These are phyloP conservation scores for Grosmannia clavigera DNA, from an alignment of 2,329 filamentous ascomycete species.

Conservation along the genomic window DNA sequence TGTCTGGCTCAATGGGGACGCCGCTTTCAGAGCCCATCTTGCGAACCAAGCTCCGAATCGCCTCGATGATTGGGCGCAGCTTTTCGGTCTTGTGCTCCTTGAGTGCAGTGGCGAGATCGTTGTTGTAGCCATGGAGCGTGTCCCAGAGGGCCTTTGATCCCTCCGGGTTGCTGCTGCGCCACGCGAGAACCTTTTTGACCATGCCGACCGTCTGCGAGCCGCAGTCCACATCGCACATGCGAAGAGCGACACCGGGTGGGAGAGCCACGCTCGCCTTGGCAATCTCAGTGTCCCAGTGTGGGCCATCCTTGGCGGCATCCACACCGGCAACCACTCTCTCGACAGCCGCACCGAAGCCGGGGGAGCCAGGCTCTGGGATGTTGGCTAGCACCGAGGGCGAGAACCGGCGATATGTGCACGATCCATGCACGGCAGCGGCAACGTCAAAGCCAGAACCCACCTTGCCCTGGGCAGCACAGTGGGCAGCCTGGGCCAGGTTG, in stretches of 20 bases:
- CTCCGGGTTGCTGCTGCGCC: slow-evolving; percentile 54
- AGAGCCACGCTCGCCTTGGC: slow-evolving; percentile 56
- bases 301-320: slow-evolving; percentile 20
- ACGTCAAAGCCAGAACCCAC: slow-evolving; percentile 94
- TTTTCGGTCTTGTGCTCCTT: slow-evolving; percentile 32
- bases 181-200: slow-evolving; percentile 83
- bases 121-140: slow-evolving; percentile 61
- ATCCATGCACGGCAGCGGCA: slow-evolving; percentile 83
- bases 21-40: slow-evolving; percentile 61
- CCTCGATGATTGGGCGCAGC: slow-evolving; percentile 33
- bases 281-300: slow-evolving; percentile 70
- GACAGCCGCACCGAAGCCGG: slow-evolving; percentile 55
- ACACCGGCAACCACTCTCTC: slow-evolving; percentile 52
- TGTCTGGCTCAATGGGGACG: slow-evolving; percentile 79
- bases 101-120: slow-evolving; percentile 54
- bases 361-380: slow-evolving; percentile 52
- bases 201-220: slow-evolving; percentile 88
- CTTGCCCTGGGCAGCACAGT: slow-evolving; percentile 94
- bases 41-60: slow-evolving; percentile 51
- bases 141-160: slow-evolving; percentile 63
- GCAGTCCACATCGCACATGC: slow-evolving; percentile 95
- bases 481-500: slow-evolving; percentile 85
- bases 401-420: slow-evolving; percentile 86
- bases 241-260: slow-evolving; percentile 60
- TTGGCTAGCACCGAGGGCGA: slow-evolving; percentile 60